Evolutionary conservation across 129 eudicot genomes (phyloP), one percentile per base, ranked within the genome.

Genomic region (Glebionis coronaria): DNA sequence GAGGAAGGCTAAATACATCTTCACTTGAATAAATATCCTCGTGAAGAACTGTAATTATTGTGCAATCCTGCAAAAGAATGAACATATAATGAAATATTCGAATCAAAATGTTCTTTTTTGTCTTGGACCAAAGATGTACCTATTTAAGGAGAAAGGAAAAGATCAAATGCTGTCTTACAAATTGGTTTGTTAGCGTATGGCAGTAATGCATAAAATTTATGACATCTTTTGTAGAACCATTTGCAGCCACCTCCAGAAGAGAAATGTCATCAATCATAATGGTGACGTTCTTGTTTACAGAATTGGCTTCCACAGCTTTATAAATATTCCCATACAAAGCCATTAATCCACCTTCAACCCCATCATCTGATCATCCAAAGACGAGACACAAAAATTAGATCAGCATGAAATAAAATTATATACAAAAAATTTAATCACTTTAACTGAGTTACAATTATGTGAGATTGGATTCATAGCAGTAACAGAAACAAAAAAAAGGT

Each of bases 141-240:
- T n/a, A n/a, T n/a, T n/a, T 1, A 58, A 1, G 7, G 38, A 18
- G 9, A 60, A 50, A 12, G 15, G 19, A 35, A 29, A 61, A 53
- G 50, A 42, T 35, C 47, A 51, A 40, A 69, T 11, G 9, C 31
- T 13, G 51, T 72, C 94, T 85, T 81, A 91, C 97, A 70, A 73
- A 82, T 76, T 93, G 86, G 20, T 90, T 68, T 6, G 90, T 86
- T 72, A 93, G 73, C n/a, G 88, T 93, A 71, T 79, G 83, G 79
- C 90, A 86, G 75, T 93, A 93, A 72, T 79, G 98, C 83, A 93
- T 81, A 71, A 93, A 93, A 81, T 93, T 83, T 15, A 83, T 56
- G 50, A 87, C 87, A 25, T 79, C 80, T 70, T 79, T 79, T 54
- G 95, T 82, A 28, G 84, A 83, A 72, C 98, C 97, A 31, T 82